Conservation (phyloP, 2,329 filamentous ascomycete genomes). For the Aphanoascus verrucosus region DNA sequence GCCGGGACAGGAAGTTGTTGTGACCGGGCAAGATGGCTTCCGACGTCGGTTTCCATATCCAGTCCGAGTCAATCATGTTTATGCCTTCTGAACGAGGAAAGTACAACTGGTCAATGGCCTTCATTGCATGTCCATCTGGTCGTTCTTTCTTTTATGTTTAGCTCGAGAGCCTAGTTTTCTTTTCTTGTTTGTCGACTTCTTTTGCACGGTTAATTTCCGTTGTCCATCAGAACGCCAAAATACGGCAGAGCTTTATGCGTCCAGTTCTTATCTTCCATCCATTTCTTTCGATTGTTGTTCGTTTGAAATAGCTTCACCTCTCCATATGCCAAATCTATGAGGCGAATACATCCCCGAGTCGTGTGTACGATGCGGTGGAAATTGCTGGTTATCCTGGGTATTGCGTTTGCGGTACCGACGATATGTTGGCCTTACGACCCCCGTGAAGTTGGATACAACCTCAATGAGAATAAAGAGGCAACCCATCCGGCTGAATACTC, state of each 20-base stretch:
- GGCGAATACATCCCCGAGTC: background rate
- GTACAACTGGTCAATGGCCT: too few species aligned
- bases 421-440: constrained; percentile 40
- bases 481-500: constrained; percentile 48
- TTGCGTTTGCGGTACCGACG: constrained; percentile 21
- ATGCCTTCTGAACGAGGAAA: too few species aligned
- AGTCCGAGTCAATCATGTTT: too few species aligned
- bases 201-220: too few species aligned
- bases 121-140: too few species aligned
- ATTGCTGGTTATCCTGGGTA: constrained; percentile 21
- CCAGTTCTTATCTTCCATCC: background rate
- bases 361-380: constrained; percentile 25
- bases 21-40: too few species aligned
- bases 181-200: background rate
- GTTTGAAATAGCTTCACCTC: background rate
- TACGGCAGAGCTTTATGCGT: too few species aligned
- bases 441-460: constrained; percentile 45
- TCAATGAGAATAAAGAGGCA: constrained; percentile 51
- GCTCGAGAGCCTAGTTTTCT: too few species aligned
- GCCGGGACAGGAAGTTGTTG: too few species aligned
- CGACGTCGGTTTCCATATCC: too few species aligned
- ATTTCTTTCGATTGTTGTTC: background rate
- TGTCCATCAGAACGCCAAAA: too few species aligned
- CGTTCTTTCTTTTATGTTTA: too few species aligned
- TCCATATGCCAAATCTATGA: background rate